Evolutionary conservation across 2,329 filamentous ascomycete genomes (phyloP), one percentile per base, ranked within the genome.

Genomic region (Exserohilum rostratum): DNA sequence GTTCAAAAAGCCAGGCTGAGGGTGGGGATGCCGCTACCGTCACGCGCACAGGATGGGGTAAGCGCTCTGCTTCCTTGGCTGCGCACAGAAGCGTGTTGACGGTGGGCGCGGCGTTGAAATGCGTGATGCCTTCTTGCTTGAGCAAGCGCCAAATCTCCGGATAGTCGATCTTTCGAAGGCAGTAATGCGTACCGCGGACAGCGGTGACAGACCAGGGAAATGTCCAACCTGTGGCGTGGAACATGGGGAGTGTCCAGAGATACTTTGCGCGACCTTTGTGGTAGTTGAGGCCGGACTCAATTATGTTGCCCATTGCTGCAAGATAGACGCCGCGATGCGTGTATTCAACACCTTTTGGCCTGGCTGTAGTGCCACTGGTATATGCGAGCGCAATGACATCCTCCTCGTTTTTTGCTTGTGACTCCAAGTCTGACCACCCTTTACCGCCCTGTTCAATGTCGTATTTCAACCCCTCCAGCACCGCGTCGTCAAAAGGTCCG

Each of bases 41-140:
- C 5, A 99, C 95, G 13, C 87, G 83, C 9, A 98, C 92, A 0
- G 87, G 85, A 1, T 85, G 77, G 0, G 86, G 80, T 0, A 99
- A 81, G 43, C 77, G 83, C 62, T 83, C 84, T 2, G 95, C 93
- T 73, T 92, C 88, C 35, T 87, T 83, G 3, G 90, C 84, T 11
- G 89, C 89, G 70, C 95, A 96, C 2, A 99, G 85, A 0, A 98
- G 79, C 0, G 93, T 99, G 74, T 98, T 98, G 47, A 99, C 95
- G 0, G 95, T 99, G 0, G 95, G 95, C 0, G 93, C 95, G 0
- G 93, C 93, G 70, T 93, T 96, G 79, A 96, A 98, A 76, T 99
- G 95, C 0, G 92, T 98, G 60, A 99, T 89, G 6, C 85, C 81
- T 75, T 98, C 90, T 47, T 91, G 85, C 69, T 92, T 96, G 30